Percentiles rank a stretch among this genome's conserved stretches.
Conservation (phyloP, 345 rosid genomes). For the Pugionium dolabratum region DNA sequence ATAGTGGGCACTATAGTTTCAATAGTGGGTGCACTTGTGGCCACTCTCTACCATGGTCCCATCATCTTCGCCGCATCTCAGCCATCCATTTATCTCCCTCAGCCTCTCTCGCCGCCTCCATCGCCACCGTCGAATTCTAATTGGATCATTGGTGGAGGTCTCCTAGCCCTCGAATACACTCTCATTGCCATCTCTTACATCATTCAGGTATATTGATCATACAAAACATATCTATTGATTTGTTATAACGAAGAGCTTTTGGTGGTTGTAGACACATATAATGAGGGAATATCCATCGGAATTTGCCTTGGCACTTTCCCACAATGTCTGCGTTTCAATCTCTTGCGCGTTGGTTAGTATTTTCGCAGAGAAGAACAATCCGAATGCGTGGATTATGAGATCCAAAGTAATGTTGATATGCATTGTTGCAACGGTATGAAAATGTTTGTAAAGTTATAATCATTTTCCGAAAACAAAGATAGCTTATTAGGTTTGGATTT, state of each 20-base stretch:
- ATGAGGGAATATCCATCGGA: constrained; percentile 39
- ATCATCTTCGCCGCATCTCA: constrained; percentile 39
- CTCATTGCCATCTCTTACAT: constrained; percentile 48
- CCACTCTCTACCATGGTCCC: constrained; percentile 65
- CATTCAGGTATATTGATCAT: constrained; percentile 46
- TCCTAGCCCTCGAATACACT: constrained; percentile 55
- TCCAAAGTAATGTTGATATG: constrained; percentile 51
- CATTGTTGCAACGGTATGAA: constrained; percentile 60
- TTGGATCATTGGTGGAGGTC: constrained; percentile 65
- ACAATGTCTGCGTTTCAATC: constrained; percentile 59
- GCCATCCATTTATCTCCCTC: constrained; percentile 30
- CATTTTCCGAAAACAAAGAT: background rate
- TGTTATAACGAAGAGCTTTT: background rate
- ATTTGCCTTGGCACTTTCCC: constrained; percentile 43
- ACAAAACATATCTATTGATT: background rate
- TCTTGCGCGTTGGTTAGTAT: constrained; percentile 56
- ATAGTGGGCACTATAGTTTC: constrained; percentile 57
- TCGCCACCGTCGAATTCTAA: constrained; percentile 5
- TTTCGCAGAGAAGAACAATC: constrained; percentile 49
- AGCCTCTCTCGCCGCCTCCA: constrained; percentile 9
- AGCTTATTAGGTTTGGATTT: constrained; percentile 17
- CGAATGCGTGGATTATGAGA: constrained; percentile 62
- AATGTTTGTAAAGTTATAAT: background rate
- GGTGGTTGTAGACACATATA: constrained; percentile 28
- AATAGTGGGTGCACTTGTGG: constrained; percentile 60